A percentile compares a stretch with the other conserved stretches of the same genome.
Evolutionary conservation across 306 rosid species (phyloP).

Genomic region (Cucumis hystrix): DNA sequence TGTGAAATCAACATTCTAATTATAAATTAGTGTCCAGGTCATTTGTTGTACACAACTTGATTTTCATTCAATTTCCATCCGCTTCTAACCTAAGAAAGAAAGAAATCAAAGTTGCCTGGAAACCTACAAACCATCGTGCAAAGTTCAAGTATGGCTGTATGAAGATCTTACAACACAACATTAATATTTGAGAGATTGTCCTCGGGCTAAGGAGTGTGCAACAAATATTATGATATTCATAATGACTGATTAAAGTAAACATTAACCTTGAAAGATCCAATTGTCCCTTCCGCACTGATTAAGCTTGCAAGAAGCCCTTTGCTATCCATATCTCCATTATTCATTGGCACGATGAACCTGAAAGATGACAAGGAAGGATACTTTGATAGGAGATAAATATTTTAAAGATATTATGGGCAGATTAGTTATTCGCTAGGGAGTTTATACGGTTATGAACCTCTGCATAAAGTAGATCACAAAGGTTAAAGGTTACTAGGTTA

Average conservation of each 20-base stretch:
- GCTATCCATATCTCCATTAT: constrained; percentile 79
- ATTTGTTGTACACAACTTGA: background rate
- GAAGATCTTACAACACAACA: background rate
- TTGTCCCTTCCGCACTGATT: constrained; percentile 51
- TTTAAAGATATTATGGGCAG: background rate
- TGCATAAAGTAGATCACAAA: background rate
- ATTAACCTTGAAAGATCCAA: constrained; percentile 75
- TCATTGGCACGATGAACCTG: constrained; percentile 78
- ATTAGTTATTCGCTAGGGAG: background rate
- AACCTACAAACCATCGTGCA: background rate
- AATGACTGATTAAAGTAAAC: constrained; percentile 2
- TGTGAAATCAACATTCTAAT: background rate
- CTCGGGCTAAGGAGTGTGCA: no score
- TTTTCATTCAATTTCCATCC: background rate
- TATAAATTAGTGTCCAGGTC: background rate
- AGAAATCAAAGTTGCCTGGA: background rate
- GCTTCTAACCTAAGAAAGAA: background rate
- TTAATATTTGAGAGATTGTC: no score
- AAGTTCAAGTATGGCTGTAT: background rate
- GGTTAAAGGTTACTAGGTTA: background rate
- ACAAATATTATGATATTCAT: background rate
- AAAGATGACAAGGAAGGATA: constrained; percentile 4
- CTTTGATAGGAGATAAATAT: background rate
- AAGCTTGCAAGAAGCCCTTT: constrained; percentile 70
- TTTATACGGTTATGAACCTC: background rate